Base-by-base conservation (phyloP, 2,329 filamentous ascomycete species). In the Aspergillus latus region DNA sequence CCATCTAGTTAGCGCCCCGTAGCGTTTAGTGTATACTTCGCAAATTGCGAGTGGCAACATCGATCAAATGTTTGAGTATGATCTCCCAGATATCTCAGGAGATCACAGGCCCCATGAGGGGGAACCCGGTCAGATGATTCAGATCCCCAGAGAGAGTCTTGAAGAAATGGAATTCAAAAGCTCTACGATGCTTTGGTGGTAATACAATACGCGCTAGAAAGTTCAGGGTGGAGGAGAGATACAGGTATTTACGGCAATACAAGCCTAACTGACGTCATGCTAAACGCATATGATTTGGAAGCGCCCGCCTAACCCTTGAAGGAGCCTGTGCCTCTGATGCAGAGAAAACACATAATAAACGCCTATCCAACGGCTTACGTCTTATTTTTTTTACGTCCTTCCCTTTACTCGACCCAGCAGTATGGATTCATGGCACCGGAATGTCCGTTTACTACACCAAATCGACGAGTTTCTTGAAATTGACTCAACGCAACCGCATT, bases 381-480 rank as follows among this genome's bases (percentile, higher is more conserved):
- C 36, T 39, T 13, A n/a, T n/a, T 11, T 13, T n/a, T 34, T 34
- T 34, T 28, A 28, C 32, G 32, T 9, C 32, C n/a, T n/a, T 29
- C 21, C 21, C 42, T 39, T 10, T 54, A 45, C 28, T 32, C 11
- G n/a, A 15, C 2, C 10, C 49, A 32, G 21, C 52, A 53, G 32
- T 7, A 67, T 68, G 66, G 61, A 66, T 15, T 47, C 48, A 45
- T 65, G 64, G 57, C 64, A 68, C 45, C 65, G 62, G 13, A 67
- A 64, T 47, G 60, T 64, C 37, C 66, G 66, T 9, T 59, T 66
- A 48, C 63, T 69, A 43, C 67, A 68, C 53, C 64, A 67, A 36
- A 61, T 69, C 32, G 59, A 64, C 44, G 67, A 69, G 51, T 64
- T 68, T 39, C 56, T 69, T 15, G 65, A 69, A 36, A 59, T 69